phyloP scores from a whole-genome alignment of 805 yeast species.

The Suhomyces xylopsoci region DNA sequence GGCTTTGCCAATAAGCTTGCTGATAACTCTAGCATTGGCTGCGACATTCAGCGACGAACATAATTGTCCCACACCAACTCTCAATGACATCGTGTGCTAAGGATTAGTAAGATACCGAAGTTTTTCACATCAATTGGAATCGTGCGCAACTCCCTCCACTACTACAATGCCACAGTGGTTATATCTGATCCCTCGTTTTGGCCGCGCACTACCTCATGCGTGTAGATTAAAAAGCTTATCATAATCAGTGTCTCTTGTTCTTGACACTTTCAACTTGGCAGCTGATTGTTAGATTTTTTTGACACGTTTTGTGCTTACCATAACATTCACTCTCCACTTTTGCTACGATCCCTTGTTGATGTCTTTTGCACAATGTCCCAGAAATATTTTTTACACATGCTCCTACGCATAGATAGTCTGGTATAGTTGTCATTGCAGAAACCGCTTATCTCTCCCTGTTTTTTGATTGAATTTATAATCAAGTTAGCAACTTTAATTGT shows the following conservation, averaged over 20 bases:
- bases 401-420: not conserved
- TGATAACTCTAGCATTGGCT: constrained; percentile 59
- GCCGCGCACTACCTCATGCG: not conserved
- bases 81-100: constrained; percentile 1
- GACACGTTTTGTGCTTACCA: not conserved
- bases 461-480: not conserved
- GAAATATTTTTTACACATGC: not conserved
- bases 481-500: not conserved
- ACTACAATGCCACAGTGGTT: not conserved
- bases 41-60: constrained; percentile 65
- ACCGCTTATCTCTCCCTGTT: not conserved
- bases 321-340: not conserved
- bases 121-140: not conserved
- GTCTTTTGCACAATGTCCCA: not conserved
- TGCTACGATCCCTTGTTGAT: not conserved
- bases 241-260: not conserved
- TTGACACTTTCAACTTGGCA: not conserved
- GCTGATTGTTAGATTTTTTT: not conserved
- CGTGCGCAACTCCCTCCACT: not conserved
- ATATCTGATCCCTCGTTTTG: not conserved
- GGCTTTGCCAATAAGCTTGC: constrained; percentile 61
- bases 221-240: not conserved
- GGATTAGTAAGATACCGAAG: not conserved
- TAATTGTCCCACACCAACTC: constrained; percentile 80
- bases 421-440: not conserved